These are phyloP conservation scores for Vachellia collinsii DNA, from an alignment of 306 rosid species.

Conservation along the genomic window DNA sequence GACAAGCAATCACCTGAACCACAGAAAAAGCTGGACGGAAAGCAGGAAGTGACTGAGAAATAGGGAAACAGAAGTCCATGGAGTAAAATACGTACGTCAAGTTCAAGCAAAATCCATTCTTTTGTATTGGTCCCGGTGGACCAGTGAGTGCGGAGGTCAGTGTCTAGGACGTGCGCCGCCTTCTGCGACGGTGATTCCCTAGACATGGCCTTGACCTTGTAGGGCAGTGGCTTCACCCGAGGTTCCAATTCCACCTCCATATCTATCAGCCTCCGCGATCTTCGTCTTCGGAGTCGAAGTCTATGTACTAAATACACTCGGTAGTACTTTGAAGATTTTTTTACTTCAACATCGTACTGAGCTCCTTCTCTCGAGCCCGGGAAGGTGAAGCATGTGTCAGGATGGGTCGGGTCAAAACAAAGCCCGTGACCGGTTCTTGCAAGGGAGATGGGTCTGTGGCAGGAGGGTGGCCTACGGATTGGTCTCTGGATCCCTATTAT, in stretches of 20 bases:
- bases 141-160: constrained; percentile 96
- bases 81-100: constrained; percentile 47
- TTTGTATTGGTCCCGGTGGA: constrained; percentile 96
- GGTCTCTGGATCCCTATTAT: too few relatives aligned
- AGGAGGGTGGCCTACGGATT: too few relatives aligned
- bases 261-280: constrained; percentile 18
- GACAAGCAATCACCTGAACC: not conserved
- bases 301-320: not conserved
- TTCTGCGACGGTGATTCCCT: constrained; percentile 89
- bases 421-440: too few relatives aligned
- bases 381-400: not conserved
- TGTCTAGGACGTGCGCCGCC: constrained; percentile 75
- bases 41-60: not conserved
- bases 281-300: not conserved
- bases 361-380: not conserved
- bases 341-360: not conserved
- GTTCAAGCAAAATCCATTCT: constrained; percentile 93
- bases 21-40: not conserved
- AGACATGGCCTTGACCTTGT: constrained; percentile 84
- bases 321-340: not conserved
- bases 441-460: too few relatives aligned
- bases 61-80: not conserved
- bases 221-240: constrained; percentile 71
- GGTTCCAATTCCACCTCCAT: constrained; percentile 86
- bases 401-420: not conserved